A percentile compares a stretch with the other conserved stretches of the same genome.
phyloP scores from a whole-genome alignment of 768 basidiomycete genomes.

The Panaeolus cyanescens region DNA sequence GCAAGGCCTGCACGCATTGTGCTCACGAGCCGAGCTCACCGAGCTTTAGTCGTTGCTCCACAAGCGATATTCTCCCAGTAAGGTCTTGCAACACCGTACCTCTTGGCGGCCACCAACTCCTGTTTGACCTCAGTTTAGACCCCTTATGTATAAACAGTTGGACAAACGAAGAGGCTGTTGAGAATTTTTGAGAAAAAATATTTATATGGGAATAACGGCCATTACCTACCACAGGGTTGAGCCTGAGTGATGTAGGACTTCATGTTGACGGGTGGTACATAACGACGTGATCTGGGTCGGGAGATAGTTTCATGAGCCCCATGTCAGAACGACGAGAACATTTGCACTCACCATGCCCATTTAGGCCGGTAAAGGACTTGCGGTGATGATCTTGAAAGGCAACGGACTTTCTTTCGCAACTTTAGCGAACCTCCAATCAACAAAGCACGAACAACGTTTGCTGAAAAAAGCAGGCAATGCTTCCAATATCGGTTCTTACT shows the following conservation, averaged over 20 bases:
- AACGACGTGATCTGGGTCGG: not conserved
- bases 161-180: not conserved
- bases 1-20: too few species aligned
- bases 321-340: not conserved
- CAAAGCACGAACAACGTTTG: not conserved
- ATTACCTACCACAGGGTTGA: not conserved
- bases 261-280: not conserved
- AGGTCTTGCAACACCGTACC: not conserved
- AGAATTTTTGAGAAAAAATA: not conserved
- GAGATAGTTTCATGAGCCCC: not conserved
- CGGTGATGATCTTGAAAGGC: not conserved
- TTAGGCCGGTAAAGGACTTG: not conserved
- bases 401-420: not conserved
- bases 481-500: not conserved
- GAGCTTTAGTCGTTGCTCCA: not conserved
- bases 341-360: not conserved
- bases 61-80: not conserved
- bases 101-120: not conserved
- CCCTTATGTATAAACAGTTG: too few species aligned
- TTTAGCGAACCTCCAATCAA: too few species aligned
- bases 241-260: not conserved
- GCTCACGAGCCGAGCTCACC: not conserved
- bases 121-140: not conserved
- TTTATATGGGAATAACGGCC: not conserved
- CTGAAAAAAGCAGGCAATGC: not conserved